A percentile compares a stretch with the other conserved stretches of the same genome.
Conservation (phyloP, 2,329 filamentous ascomycete species). For the Aaosphaeria arxii region DNA sequence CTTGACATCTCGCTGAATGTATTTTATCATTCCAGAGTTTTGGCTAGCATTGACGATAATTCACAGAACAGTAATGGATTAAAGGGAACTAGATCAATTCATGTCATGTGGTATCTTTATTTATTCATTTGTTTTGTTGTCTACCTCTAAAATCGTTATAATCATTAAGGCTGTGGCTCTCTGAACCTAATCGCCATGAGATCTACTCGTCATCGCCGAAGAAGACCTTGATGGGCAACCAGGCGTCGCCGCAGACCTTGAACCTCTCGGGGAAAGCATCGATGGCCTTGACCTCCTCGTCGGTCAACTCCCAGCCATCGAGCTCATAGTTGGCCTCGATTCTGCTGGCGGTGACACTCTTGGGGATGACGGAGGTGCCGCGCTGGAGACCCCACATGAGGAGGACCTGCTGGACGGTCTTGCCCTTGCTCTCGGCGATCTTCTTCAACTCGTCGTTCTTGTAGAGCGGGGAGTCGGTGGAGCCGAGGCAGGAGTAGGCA, state of each 20-base stretch:
- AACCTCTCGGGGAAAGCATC: constrained; percentile 70
- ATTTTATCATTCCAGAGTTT: no score
- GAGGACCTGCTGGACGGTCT: constrained; percentile 72
- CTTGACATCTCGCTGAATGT: no score
- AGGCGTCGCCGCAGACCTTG: constrained; percentile 68
- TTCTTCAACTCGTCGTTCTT: constrained; percentile 62
- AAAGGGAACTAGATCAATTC: no score
- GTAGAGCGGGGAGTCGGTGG: constrained; percentile 66
- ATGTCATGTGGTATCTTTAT: no score
- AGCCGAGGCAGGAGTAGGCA: constrained; percentile 72
- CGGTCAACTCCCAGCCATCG: constrained; percentile 69
- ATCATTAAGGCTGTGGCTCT: no score
- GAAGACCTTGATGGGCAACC: constrained; percentile 76
- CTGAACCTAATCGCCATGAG: no score
- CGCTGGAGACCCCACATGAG: constrained; percentile 78
- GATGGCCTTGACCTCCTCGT: constrained; percentile 69
- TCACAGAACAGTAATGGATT: no score
- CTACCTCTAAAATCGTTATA: no score
- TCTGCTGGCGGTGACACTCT: constrained; percentile 70
- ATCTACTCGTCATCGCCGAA: constrained; percentile 73
- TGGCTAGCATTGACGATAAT: no score
- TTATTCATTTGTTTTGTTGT: no score
- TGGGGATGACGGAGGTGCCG: constrained; percentile 81
- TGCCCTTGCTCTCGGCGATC: constrained; percentile 63
- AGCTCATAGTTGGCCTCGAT: constrained; percentile 74